These are phyloP conservation scores for Neonectria magnoliae DNA, from an alignment of 2,329 filamentous ascomycete genomes.

Conservation along the genomic window DNA sequence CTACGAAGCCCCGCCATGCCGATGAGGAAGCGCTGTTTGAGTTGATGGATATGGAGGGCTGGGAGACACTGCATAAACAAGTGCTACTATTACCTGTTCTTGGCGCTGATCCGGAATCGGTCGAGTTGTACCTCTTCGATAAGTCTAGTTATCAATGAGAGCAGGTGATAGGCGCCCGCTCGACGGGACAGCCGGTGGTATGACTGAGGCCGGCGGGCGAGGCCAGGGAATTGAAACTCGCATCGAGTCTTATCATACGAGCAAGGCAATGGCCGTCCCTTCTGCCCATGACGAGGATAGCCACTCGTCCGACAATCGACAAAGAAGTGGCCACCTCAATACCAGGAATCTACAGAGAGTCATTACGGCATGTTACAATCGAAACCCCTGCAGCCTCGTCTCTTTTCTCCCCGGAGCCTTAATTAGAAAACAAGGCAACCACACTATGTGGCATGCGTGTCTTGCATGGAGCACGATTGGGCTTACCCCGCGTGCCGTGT, in stretches of 20 bases:
- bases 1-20: constrained; percentile 65
- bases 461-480: constrained; percentile 28
- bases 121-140: constrained; percentile 64
- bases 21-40: constrained; percentile 62
- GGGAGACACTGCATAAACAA: constrained; percentile 55
- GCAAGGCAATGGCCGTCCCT: constrained; percentile 2
- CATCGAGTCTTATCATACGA: constrained; percentile 22
- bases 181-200: constrained; percentile 7
- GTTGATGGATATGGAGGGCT: constrained; percentile 57
- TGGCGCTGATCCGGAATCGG: constrained; percentile 54
- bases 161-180: constrained; percentile 21
- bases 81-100: constrained; percentile 58
- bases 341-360: constrained; percentile 8
- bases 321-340: constrained; percentile 23
- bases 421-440: constrained; percentile 28
- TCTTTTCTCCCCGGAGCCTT: constrained; percentile 3
- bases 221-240: constrained; percentile 1
- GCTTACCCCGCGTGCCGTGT: constrained; percentile 42
- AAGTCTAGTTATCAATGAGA: constrained; percentile 45
- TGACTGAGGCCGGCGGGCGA: constrained; percentile 19
- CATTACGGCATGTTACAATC: not conserved
- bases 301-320: constrained; percentile 32
- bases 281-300: constrained; percentile 16
- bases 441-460: constrained; percentile 17
- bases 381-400: constrained; percentile 13